Evolutionary conservation across 2,329 filamentous ascomycete genomes (phyloP).

Genomic region (Aspergillus sp.): DNA sequence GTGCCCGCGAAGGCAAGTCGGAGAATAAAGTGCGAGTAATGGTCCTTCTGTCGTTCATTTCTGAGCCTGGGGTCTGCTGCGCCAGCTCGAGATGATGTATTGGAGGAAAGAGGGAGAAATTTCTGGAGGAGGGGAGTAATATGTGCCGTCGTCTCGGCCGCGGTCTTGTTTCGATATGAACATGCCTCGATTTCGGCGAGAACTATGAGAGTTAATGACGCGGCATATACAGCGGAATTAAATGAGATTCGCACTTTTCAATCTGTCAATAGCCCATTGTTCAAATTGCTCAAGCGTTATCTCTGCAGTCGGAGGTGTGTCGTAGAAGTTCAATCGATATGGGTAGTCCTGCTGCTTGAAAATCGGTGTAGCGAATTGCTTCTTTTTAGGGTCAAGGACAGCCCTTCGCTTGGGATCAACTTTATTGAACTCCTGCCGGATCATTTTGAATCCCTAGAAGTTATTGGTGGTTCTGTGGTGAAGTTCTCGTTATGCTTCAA

Average conservation of each 20-base stretch:
- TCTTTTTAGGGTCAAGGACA: constrained; percentile 75
- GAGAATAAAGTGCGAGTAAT: constrained; percentile 97
- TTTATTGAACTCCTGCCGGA: constrained; percentile 44
- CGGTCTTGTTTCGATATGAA: constrained; percentile 85
- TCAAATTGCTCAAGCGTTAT: constrained; percentile 97
- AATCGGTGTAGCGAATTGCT: constrained; percentile 75
- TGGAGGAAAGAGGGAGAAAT: constrained; percentile 76
- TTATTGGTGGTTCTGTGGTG: neutral
- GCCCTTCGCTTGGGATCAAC: constrained; percentile 70
- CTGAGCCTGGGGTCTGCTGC: constrained; percentile 55
- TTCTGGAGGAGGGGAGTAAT: constrained; percentile 87
- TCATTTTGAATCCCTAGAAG: constrained; percentile 33
- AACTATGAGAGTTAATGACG: constrained; percentile 25
- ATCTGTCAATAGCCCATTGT: constrained; percentile 93
- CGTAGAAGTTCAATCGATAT: constrained; percentile 89
- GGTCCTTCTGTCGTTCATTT: constrained; percentile 84
- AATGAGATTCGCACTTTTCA: constrained; percentile 62
- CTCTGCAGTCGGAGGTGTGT: constrained; percentile 82
- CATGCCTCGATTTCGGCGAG: constrained; percentile 72
- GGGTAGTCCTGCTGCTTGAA: constrained; percentile 80
- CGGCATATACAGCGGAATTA: neutral
- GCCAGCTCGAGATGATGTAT: constrained; percentile 61
- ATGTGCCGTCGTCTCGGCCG: constrained; percentile 76
- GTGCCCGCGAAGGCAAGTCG: constrained; percentile 89
- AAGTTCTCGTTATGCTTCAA: neutral